phyloP scores from a whole-genome alignment of 371 early-diverging fungal genomes.

The Mucor plumbeus region DNA sequence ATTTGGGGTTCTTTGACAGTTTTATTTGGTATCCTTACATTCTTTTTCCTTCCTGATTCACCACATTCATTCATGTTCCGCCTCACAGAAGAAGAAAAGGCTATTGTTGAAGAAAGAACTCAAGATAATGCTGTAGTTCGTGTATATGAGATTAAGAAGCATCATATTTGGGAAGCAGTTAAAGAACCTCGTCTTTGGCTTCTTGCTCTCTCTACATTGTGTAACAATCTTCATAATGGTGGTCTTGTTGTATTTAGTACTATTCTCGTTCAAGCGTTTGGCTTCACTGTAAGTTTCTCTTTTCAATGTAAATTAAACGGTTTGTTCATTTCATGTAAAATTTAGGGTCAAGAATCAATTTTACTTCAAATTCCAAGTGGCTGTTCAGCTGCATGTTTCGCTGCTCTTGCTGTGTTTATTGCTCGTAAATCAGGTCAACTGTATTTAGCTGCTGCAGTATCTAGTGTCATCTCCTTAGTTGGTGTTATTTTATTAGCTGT shows the following conservation, averaged over 20 bases:
- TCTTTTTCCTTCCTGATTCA: slow-evolving; percentile 32
- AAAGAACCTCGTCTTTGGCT: slow-evolving; percentile 33
- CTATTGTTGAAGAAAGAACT: slow-evolving; percentile 26
- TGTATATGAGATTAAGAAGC: slow-evolving; percentile 26
- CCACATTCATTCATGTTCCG: slow-evolving; percentile 26
- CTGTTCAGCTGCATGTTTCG: slow-evolving; percentile 20
- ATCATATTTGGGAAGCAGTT: slow-evolving; percentile 33
- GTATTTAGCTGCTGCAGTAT: slow-evolving; percentile 22
- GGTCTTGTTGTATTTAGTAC: slow-evolving; percentile 43
- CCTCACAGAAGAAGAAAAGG: slow-evolving; percentile 33
- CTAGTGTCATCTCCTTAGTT: slow-evolving; percentile 22
- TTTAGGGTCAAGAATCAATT: slow-evolving; percentile 34
- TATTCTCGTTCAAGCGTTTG: slow-evolving; percentile 32
- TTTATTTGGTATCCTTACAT: slow-evolving; percentile 25
- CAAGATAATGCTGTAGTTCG: slow-evolving; percentile 31
- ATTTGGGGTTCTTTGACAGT: slow-evolving; percentile 33
- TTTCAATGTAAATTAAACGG: not conserved
- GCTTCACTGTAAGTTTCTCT: slow-evolving; percentile 35
- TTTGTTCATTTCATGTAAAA: not conserved
- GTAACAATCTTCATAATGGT: slow-evolving; percentile 37
- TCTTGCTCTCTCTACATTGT: slow-evolving; percentile 24
- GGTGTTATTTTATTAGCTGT: slow-evolving; percentile 36
- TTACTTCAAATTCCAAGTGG: slow-evolving; percentile 42
- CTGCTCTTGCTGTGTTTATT: slow-evolving; percentile 20
- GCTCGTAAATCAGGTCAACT: slow-evolving; percentile 28